These are phyloP conservation scores for Magnolia kwangsiensis DNA, from an alignment of 164 flowering plant species.

Conservation along the genomic window DNA sequence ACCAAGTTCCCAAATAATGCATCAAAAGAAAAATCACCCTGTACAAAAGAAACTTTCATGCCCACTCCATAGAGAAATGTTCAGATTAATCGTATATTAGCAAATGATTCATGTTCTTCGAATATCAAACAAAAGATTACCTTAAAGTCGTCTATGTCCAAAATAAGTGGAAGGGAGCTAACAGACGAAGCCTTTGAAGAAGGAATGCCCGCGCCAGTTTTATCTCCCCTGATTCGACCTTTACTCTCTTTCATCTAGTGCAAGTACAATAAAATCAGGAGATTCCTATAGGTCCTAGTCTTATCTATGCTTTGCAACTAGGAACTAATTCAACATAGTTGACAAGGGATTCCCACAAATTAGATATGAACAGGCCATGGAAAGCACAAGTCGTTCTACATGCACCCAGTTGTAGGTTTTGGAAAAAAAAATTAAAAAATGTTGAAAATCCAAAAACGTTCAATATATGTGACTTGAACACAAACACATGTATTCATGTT, in stretches of 20 bases:
- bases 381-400: neutral
- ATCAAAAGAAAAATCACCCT: constrained; percentile 99
- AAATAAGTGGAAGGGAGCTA: constrained; percentile 66
- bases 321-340: neutral
- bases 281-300: neutral
- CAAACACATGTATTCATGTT: neutral
- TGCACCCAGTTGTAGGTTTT: neutral
- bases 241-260: constrained; percentile 67
- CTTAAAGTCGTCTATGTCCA: constrained; percentile 92
- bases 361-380: too few relatives aligned
- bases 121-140: constrained; percentile 28
- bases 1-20: constrained; percentile 93
- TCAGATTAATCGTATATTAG: neutral
- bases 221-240: constrained; percentile 39
- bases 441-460: too few relatives aligned
- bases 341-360: neutral
- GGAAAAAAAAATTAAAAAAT: too few relatives aligned
- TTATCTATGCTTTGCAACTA: neutral
- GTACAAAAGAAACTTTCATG: constrained; percentile 7
- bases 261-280: constrained; percentile 2
- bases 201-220: neutral
- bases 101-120: neutral
- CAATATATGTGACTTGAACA: neutral
- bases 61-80: neutral
- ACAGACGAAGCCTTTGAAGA: constrained; percentile 41